Evolutionary conservation across 257 asterid species (phyloP).

Genomic region (Jasminum sambac): DNA sequence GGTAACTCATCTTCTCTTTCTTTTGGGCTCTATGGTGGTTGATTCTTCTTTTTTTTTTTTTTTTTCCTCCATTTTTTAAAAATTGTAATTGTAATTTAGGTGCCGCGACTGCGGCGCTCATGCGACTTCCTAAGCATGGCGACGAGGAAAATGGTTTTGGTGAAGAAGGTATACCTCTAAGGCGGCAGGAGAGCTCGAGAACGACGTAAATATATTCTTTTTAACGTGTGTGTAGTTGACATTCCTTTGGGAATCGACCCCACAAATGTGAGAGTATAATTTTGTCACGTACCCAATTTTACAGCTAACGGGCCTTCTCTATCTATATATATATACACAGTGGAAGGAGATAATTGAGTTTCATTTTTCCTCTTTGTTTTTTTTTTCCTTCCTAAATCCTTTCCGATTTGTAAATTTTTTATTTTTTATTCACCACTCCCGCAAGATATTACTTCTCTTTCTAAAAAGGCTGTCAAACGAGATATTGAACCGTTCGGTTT

Average conservation of each 20-base stretch:
- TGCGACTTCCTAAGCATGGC: constrained; percentile 48
- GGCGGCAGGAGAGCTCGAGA: constrained; percentile 73
- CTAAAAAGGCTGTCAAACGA: too few species aligned
- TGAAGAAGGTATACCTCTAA: constrained; percentile 77
- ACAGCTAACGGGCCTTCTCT: constrained; percentile 22
- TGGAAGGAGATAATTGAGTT: not conserved
- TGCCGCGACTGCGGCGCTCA: constrained; percentile 29
- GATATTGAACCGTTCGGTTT: too few species aligned
- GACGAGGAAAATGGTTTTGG: constrained; percentile 69
- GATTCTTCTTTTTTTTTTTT: not conserved
- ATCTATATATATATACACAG: too few species aligned
- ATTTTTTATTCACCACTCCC: not conserved
- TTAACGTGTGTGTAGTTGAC: not conserved
- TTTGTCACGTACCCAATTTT: constrained; percentile 28
- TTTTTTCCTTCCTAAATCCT: too few species aligned
- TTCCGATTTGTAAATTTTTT: not conserved
- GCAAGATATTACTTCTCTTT: too few species aligned
- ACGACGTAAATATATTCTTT: constrained; percentile 34
- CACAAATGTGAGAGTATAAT: constrained; percentile 37
- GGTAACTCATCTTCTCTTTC: constrained; percentile 38
- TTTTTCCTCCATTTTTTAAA: too few species aligned
- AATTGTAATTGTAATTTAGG: constrained; percentile 35
- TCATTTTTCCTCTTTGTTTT: not conserved
- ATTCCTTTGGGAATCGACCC: constrained; percentile 32
- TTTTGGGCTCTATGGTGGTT: constrained; percentile 1